Base-by-base conservation (phyloP, 352 stramenopile genomes). In the Phytophthora pistaciae region DNA sequence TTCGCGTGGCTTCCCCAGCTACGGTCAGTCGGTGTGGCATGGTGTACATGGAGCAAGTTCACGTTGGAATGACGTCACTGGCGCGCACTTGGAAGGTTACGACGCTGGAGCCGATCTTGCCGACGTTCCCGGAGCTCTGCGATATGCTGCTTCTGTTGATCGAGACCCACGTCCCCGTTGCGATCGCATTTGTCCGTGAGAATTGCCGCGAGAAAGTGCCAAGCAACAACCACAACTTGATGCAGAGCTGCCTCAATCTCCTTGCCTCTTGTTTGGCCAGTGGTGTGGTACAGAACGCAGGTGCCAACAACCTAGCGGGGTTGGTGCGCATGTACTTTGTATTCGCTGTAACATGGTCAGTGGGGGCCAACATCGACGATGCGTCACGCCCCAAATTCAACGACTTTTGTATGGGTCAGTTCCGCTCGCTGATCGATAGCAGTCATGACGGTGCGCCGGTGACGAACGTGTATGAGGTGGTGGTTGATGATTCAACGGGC, bases 31-130 rank as follows among this genome's bases (percentile, higher is more conserved):
- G 92, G 3, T 97, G 91, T 48, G 93, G 93, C 23, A 98, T 98
- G 88, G 88, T 98, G 4, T 98, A 97, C 66, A 98, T 98, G 90
- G 90, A 96, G 59, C 90, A 97, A 72, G 87, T 97, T 16, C 90
- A 97, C 31, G 87, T 97, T 31, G 90, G 89, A 0, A 74, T 95
- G 29, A 80, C 71, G 2, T 95, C 90, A 8, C 52, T 97, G 14
- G 88, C 88, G 3, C 73, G 82, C 0, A 95, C 88, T 8, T 97
- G 90, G 90, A 88, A 83, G 64, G 68, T 88, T 5, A 94, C 84
- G 27, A 92, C 86, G 16, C 74, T 96, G 14, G 88, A 93, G 27
- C 83, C 71, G n/a, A 87, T 95, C 31, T 25, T 94, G 1, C 68
- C 85, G 1, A 70, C 80, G 1, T 67, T 67, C 31, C 68, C 75